Conservation (phyloP, 176 grass and related monocot species). For the Pontederia paniculata region DNA sequence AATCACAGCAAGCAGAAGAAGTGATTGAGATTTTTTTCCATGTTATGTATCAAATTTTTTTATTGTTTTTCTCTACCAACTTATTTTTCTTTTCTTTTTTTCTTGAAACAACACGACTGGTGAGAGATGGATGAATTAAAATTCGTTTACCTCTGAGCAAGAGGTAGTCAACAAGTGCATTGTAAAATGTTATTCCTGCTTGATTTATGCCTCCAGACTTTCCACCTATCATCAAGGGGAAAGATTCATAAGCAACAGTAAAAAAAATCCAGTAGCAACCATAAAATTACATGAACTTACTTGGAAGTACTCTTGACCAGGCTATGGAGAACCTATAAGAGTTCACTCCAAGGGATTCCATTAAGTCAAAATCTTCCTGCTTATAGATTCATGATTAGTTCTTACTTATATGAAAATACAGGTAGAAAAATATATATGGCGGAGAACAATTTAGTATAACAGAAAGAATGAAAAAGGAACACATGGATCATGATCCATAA, state of each 20-base stretch:
- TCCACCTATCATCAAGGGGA: constrained; percentile 20
- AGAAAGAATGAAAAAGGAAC: not conserved
- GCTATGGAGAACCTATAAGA: constrained; percentile 62
- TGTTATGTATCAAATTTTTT: not conserved
- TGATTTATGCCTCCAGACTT: constrained; percentile 28
- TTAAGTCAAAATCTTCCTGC: constrained; percentile 49
- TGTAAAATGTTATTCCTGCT: constrained; percentile 45
- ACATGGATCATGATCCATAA: too few species aligned
- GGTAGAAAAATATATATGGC: not conserved
- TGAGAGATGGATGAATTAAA: not conserved
- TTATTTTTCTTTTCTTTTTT: too few species aligned
- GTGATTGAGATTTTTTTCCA: too few species aligned
- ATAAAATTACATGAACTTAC: constrained; percentile 20
- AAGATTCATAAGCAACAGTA: not conserved
- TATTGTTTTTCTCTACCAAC: too few species aligned
- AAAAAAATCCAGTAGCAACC: too few species aligned
- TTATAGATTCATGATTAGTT: not conserved
- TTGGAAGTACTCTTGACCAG: constrained; percentile 60
- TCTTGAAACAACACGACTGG: not conserved
- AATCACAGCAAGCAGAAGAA: not conserved
- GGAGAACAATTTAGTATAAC: not conserved
- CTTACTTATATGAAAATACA: too few species aligned
- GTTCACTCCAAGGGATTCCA: constrained; percentile 41
- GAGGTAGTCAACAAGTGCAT: constrained; percentile 30
- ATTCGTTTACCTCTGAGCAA: constrained; percentile 27